phyloP scores from a whole-genome alignment of 164 flowering plant genomes.

The Hamamelis virginiana region DNA sequence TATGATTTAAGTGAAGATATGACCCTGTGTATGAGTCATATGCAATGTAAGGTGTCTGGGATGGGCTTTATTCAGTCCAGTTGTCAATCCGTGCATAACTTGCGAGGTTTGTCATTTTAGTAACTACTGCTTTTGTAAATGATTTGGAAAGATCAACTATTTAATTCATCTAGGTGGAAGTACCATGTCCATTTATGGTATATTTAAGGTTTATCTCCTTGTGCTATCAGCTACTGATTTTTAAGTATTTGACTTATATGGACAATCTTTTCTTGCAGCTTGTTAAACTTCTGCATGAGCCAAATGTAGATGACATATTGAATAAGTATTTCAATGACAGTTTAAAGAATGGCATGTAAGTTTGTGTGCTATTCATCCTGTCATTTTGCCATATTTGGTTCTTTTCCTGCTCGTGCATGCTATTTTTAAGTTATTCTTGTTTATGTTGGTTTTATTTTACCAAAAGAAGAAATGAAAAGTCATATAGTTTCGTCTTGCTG shows the following conservation, averaged over 20 bases:
- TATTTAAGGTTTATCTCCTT: background rate
- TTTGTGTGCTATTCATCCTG: too few relatives aligned
- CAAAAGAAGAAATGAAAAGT: too few relatives aligned
- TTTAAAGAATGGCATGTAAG: slow-evolving; percentile 61
- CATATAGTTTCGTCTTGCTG: background rate
- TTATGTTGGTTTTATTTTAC: background rate
- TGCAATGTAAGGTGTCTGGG: too few relatives aligned
- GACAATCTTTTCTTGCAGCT: slow-evolving; percentile 50
- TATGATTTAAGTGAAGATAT: too few relatives aligned
- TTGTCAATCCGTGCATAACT: too few relatives aligned
- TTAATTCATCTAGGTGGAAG: background rate
- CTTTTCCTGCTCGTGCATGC: background rate
- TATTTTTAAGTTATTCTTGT: background rate
- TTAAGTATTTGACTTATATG: background rate
- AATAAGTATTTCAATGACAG: slow-evolving; percentile 59
- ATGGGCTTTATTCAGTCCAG: too few relatives aligned
- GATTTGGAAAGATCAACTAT: background rate
- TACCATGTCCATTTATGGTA: background rate
- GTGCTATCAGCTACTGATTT: background rate
- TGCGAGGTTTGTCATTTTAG: too few relatives aligned
- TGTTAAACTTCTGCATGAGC: slow-evolving; percentile 77
- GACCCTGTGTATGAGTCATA: too few relatives aligned
- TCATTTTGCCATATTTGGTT: background rate
- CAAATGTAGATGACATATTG: slow-evolving; percentile 71
- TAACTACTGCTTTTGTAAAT: background rate